These are phyloP conservation scores for Candida ponderosae DNA, from an alignment of 805 yeast genomes.

Conservation along the genomic window DNA sequence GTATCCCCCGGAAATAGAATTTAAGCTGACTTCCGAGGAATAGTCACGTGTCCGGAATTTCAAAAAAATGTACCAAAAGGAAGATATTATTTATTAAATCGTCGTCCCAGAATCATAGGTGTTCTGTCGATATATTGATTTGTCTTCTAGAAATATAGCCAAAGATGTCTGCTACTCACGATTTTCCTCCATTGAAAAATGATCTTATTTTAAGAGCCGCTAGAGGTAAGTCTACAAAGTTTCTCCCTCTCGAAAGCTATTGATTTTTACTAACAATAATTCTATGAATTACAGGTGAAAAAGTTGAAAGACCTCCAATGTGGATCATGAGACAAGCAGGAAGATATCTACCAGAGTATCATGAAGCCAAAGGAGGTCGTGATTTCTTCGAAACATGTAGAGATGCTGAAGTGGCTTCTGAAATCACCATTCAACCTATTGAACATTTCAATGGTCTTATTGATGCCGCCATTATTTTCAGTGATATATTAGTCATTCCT, in stretches of 20 bases:
- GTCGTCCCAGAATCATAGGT: too few relatives aligned
- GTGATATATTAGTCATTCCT: constrained; percentile 92
- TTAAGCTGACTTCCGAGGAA: too few relatives aligned
- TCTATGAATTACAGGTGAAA: constrained; percentile 40
- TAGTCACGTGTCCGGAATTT: too few relatives aligned
- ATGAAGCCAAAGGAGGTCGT: constrained; percentile 72
- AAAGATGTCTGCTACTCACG: constrained; percentile 11
- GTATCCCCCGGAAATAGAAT: too few relatives aligned
- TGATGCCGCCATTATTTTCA: constrained; percentile 95
- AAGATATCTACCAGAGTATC: constrained; percentile 84
- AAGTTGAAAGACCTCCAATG: constrained; percentile 93
- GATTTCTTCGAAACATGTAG: constrained; percentile 96
- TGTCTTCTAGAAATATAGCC: too few relatives aligned
- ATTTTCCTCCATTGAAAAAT: constrained; percentile 75
- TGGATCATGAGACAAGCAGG: constrained; percentile 99
- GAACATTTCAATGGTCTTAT: constrained; percentile 81
- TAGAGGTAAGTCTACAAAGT: constrained; percentile 37
- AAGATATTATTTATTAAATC: too few relatives aligned
- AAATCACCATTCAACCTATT: constrained; percentile 91
- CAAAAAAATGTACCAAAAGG: too few relatives aligned
- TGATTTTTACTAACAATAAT: background rate
- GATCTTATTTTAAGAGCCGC: constrained; percentile 92
- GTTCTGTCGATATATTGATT: too few relatives aligned
- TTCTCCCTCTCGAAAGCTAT: background rate
- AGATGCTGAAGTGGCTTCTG: constrained; percentile 89